Conservation (phyloP, 1,139 yeast genomes). For the Yamadazyma conglobata region DNA sequence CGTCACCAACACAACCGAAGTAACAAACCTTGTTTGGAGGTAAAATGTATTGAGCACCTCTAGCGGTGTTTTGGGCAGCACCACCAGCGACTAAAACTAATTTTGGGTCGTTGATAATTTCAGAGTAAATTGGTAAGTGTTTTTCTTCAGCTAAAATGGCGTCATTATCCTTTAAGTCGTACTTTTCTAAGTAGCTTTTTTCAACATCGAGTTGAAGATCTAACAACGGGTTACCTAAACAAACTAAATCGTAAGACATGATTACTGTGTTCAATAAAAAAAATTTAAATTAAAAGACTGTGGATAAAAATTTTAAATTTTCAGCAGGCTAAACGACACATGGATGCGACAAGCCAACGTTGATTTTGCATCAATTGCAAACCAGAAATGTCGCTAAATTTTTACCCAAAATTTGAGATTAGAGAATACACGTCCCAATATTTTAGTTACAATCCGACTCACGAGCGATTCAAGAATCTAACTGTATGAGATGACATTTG, state of each 20-base stretch:
- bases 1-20: constrained; percentile 96
- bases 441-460: too few species aligned
- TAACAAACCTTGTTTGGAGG: constrained; percentile 83
- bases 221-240: constrained; percentile 65
- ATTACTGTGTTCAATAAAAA: too few species aligned
- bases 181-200: constrained; percentile 67
- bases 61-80: constrained; percentile 98
- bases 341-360: too few species aligned
- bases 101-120: constrained; percentile 58
- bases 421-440: too few species aligned
- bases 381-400: too few species aligned
- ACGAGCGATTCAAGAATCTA: too few species aligned
- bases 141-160: constrained; percentile 89
- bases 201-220: constrained; percentile 85
- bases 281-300: too few species aligned
- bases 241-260: constrained; percentile 45
- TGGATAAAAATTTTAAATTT: too few species aligned
- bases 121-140: constrained; percentile 84
- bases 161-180: constrained; percentile 84
- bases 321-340: too few species aligned
- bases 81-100: constrained; percentile 92
- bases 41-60: constrained; percentile 94
- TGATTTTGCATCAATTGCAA: too few species aligned
- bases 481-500: too few species aligned
- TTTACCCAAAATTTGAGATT: too few species aligned